phyloP scores from a whole-genome alignment of 2,329 filamentous ascomycete species.

The Ophiosphaerella narmari region DNA sequence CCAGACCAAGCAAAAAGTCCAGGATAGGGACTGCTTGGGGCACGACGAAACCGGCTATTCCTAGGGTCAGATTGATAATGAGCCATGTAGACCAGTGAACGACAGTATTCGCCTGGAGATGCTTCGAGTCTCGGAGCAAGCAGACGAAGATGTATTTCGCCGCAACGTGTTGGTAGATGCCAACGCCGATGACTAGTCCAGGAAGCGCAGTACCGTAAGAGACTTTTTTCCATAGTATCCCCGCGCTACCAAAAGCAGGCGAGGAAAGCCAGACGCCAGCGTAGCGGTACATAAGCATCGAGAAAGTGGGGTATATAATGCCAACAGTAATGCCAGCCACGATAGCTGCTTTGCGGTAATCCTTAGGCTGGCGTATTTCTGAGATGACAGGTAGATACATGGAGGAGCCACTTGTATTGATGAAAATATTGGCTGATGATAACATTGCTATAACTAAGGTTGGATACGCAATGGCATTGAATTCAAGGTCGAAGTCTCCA shows the following conservation, averaged over 20 bases:
- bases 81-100: constrained; percentile 65
- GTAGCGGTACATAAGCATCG: constrained; percentile 64
- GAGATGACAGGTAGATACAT: constrained; percentile 68
- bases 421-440: constrained; percentile 62
- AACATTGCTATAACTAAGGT: constrained; percentile 64
- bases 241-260: constrained; percentile 65
- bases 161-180: constrained; percentile 56
- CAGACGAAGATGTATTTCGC: constrained; percentile 63
- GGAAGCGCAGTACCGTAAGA: constrained; percentile 63
- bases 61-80: constrained; percentile 50
- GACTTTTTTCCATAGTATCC: constrained; percentile 63
- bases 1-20: constrained; percentile 56
- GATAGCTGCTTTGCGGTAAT: constrained; percentile 65
- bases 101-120: constrained; percentile 58
- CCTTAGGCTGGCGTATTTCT: constrained; percentile 64
- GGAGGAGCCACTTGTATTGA: constrained; percentile 62
- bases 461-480: constrained; percentile 60
- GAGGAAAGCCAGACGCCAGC: constrained; percentile 67
- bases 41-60: constrained; percentile 55
- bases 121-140: constrained; percentile 55
- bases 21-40: constrained; percentile 62
- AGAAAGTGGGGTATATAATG: constrained; percentile 62
- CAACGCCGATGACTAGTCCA: constrained; percentile 58
- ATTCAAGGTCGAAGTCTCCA: constrained; percentile 65
- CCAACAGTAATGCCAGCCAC: constrained; percentile 64